phyloP scores from a whole-genome alignment of 2,329 filamentous ascomycete genomes.

The Tolypocladium pustulatum region DNA sequence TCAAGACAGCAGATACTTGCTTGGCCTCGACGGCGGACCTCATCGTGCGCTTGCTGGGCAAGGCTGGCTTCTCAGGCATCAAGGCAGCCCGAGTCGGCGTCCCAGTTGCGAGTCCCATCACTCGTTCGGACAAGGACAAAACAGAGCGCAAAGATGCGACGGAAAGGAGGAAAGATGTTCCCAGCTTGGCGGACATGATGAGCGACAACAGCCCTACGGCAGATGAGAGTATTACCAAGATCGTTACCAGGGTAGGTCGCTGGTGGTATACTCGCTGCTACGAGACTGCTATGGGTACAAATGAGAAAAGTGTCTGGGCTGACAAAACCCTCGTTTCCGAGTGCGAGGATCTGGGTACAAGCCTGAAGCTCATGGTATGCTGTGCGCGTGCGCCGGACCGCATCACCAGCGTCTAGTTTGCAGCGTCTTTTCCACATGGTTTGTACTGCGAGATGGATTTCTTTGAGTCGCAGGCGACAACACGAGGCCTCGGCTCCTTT shows the following conservation, averaged over 20 bases:
- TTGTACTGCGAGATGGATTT: not conserved
- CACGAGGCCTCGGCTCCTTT: not conserved
- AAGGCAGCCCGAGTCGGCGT: constrained; percentile 71
- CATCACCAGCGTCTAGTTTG: constrained; percentile 33
- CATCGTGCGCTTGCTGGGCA: constrained; percentile 56
- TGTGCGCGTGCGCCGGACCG: constrained; percentile 72
- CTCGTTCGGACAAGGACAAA: constrained; percentile 14
- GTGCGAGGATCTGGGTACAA: constrained; percentile 78
- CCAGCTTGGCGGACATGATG: constrained; percentile 61
- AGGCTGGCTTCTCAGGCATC: constrained; percentile 59
- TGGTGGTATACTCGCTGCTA: constrained; percentile 98
- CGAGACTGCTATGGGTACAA: constrained; percentile 51
- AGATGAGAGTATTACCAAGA: constrained; percentile 81
- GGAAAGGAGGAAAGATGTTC: constrained; percentile 29
- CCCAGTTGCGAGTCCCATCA: constrained; percentile 50
- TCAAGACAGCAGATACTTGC: constrained; percentile 46
- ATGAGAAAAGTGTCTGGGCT: constrained; percentile 59
- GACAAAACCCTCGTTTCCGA: constrained; percentile 68
- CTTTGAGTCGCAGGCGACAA: not conserved
- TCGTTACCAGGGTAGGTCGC: constrained; percentile 81
- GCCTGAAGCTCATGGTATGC: constrained; percentile 82
- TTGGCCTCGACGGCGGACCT: constrained; percentile 50
- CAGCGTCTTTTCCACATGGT: not conserved
- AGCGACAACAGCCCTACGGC: constrained; percentile 57
- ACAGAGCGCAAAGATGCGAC: constrained; percentile 6